Base-by-base conservation (phyloP, 352 stramenopile species). In the Thalassiosira oceanica region DNA sequence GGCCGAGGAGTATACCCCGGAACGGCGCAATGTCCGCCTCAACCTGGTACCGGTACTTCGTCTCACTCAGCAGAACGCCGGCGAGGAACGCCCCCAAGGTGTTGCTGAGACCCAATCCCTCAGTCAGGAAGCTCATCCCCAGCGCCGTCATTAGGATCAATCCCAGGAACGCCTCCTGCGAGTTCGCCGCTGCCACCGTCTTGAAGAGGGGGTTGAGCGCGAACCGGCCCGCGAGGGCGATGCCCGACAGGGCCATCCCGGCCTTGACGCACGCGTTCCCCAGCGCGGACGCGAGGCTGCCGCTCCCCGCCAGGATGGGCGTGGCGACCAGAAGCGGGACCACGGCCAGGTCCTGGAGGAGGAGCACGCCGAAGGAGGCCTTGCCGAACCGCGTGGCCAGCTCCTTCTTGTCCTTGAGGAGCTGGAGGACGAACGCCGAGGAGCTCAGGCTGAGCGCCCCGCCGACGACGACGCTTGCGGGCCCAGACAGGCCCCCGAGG, bases 21-120 rank as follows among this genome's bases (percentile, higher is more conserved):
- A 96, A 95, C 1, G 89, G 89, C 10, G 89, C 86, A 51, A 94
- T 93, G 60, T 96, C 89, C 4, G 87, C 88, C 69, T 96, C 89
- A n/a, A 96, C 78, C 71, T 94, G 83, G 52, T 92, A 93, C 16
- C 83, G 74, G 65, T 94, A 94, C 54, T 93, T 93, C 5, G 91
- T 95, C 68, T 95, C 89, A 13, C 74, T 87, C 0, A 96, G 62
- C 45, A 94, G 71, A 1, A 94, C 85, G 24, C 91, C 91, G 5
- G 91, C 88, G 2, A 95, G 62, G 68, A 96, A 95, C 6, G 91
- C 89, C 13, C 91, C 91, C 10, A 95, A 72, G 6, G 91, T 94
- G 50, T 93, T 92, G 45, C 81, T 93, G 16, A 96, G 74, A 16
- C 91, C 91, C 39, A 95, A 76, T 15, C 87, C 88, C 64, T 96